These are phyloP conservation scores for Suhomyces prunicola DNA, from an alignment of 805 yeast species.

Conservation along the genomic window DNA sequence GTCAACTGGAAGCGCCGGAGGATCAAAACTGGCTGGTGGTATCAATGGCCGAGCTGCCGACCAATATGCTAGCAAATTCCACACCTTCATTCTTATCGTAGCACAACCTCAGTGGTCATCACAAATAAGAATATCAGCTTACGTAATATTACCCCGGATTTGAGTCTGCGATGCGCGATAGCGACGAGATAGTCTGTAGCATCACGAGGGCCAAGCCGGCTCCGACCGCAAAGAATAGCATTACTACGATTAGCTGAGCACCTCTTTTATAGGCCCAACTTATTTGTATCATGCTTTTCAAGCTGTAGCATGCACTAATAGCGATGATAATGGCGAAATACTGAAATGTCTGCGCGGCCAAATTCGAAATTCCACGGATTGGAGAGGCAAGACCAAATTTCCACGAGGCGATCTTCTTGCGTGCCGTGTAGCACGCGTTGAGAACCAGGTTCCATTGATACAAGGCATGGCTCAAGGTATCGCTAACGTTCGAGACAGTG, in stretches of 20 bases:
- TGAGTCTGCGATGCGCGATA: background rate
- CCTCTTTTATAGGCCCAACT: background rate
- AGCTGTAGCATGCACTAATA: background rate
- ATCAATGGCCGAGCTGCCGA: background rate
- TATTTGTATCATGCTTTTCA: background rate
- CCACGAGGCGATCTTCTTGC: background rate
- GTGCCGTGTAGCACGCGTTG: background rate
- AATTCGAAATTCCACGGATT: background rate
- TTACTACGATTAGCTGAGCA: background rate
- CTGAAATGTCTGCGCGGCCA: background rate
- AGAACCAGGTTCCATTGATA: background rate
- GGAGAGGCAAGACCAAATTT: background rate
- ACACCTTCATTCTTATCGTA: background rate
- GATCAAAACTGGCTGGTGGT: background rate
- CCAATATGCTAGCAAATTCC: background rate
- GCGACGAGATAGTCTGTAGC: background rate
- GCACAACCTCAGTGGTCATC: background rate
- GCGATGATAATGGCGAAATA: background rate
- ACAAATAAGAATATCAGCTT: background rate
- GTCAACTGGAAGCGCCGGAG: slow-evolving; percentile 1
- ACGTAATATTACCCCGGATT: background rate
- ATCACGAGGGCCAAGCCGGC: background rate
- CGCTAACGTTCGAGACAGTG: background rate
- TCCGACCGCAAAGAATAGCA: background rate
- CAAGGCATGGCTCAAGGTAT: background rate